Conservation (phyloP, 108 stramenopile genomes). For the Fistulifera pelliculosa region DNA sequence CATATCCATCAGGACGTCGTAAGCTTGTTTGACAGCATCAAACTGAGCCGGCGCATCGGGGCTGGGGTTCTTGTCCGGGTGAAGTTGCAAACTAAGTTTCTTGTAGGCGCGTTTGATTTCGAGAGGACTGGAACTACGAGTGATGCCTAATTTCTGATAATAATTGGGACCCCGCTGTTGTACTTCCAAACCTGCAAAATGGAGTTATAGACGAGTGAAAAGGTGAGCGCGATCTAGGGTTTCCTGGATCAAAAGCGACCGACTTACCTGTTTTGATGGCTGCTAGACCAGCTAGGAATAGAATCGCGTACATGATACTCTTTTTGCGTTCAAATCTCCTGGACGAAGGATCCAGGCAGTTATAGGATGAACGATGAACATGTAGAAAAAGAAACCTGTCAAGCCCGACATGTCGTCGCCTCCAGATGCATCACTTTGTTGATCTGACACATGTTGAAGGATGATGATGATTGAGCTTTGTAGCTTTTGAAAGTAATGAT, state of each 20-base stretch:
- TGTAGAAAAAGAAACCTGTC: slow-evolving; percentile 93
- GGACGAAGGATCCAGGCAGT: slow-evolving; percentile 95
- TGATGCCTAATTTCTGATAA: slow-evolving; percentile 30
- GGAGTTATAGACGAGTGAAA: slow-evolving; percentile 1
- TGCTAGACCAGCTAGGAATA: slow-evolving; percentile 82
- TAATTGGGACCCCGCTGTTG: slow-evolving; percentile 86
- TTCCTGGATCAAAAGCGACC: too few species aligned
- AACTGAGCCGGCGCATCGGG: slow-evolving; percentile 71
- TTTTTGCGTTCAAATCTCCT: slow-evolving; percentile 87
- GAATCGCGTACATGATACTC: slow-evolving; percentile 91
- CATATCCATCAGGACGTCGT: slow-evolving; percentile 85
- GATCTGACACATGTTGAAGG: slow-evolving; percentile 21
- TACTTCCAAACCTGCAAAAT: slow-evolving; percentile 66
- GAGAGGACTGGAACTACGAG: slow-evolving; percentile 19
- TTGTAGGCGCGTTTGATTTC: slow-evolving; percentile 62
- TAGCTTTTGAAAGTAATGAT: too few species aligned
- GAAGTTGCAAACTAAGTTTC: slow-evolving; percentile 23
- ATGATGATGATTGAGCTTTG: too few species aligned
- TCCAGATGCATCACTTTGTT: slow-evolving; percentile 13
- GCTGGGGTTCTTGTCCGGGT: slow-evolving; percentile 50
- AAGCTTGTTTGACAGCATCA: slow-evolving; percentile 82
- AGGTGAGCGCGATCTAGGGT: too few species aligned
- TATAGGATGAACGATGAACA: slow-evolving; percentile 93
- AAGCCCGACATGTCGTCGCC: slow-evolving; percentile 82
- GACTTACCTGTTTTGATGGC: slow-evolving; percentile 87